phyloP scores from a whole-genome alignment of 345 rosid species.

The Eucalyptus leucophloia region DNA sequence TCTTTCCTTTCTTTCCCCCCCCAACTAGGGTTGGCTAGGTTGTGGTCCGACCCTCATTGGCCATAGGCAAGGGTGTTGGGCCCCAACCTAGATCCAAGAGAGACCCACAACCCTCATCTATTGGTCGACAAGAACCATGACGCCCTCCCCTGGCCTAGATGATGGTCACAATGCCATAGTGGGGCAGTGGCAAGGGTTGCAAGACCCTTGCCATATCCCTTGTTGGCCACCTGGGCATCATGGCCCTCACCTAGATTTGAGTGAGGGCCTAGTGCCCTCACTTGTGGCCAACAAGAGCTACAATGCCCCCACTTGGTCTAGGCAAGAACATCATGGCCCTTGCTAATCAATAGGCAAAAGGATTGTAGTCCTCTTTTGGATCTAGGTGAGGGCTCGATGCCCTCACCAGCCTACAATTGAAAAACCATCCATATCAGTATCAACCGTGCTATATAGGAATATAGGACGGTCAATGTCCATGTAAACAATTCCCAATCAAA shows the following conservation, averaged over 20 bases:
- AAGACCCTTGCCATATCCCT: too few species aligned
- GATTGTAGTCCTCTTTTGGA: not conserved
- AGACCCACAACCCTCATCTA: not conserved
- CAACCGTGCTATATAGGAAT: not conserved
- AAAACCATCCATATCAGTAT: not conserved
- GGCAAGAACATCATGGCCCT: not conserved
- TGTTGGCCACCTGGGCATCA: not conserved
- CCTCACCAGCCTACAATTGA: not conserved
- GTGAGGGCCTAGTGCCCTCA: not conserved
- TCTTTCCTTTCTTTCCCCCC: rapidly evolving
- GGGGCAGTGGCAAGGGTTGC: too few species aligned
- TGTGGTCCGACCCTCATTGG: rapidly evolving
- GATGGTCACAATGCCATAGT: too few species aligned
- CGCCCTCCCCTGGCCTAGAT: rapidly evolving
- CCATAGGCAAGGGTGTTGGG: not conserved
- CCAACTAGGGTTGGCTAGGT: not conserved
- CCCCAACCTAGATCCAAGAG: not conserved
- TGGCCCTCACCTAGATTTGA: too few species aligned
- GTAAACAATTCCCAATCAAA: too few species aligned
- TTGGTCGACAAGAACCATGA: not conserved
- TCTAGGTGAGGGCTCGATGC: not conserved
- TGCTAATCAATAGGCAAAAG: not conserved
- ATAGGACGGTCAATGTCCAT: rapidly evolving
- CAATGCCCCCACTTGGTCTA: not conserved
- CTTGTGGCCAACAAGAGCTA: not conserved